Conservation (phyloP, 331 rosid species). For the Rosa hybrid region DNA sequence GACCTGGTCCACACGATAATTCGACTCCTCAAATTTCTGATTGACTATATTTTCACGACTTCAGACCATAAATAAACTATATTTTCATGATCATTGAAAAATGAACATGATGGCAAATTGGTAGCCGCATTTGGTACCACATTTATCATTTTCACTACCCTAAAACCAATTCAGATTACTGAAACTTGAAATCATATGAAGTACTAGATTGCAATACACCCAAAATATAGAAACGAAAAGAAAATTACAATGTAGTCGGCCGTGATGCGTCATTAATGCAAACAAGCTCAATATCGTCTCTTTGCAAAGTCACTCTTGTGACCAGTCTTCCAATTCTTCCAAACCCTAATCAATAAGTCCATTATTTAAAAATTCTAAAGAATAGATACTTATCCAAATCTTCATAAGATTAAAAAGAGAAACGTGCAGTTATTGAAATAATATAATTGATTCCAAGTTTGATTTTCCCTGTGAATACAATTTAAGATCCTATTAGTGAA, state of each 20-base stretch:
- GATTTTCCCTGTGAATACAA: neutral
- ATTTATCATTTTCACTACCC: neutral
- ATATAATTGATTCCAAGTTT: constrained; percentile 66
- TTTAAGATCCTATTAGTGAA: too few relatives aligned
- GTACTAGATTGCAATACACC: neutral
- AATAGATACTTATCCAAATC: too few relatives aligned
- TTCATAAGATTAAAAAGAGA: neutral
- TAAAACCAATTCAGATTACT: too few relatives aligned
- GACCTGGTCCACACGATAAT: constrained; percentile 29
- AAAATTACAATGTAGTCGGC: constrained; percentile 54
- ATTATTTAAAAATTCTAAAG: neutral
- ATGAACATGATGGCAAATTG: neutral
- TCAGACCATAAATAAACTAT: neutral
- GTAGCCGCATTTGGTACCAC: neutral
- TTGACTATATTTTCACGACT: neutral
- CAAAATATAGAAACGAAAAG: neutral
- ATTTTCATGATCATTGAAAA: neutral
- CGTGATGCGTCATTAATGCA: constrained; percentile 58
- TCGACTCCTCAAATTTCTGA: neutral
- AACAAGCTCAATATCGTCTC: constrained; percentile 55
- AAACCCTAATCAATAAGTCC: constrained; percentile 35
- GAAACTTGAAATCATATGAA: neutral
- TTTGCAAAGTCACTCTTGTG: constrained; percentile 55
- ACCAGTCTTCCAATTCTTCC: constrained; percentile 78
- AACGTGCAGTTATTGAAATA: neutral